phyloP scores from a whole-genome alignment of 495 filamentous ascomycete species.

The Umbilicaria muhlenbergii region DNA sequence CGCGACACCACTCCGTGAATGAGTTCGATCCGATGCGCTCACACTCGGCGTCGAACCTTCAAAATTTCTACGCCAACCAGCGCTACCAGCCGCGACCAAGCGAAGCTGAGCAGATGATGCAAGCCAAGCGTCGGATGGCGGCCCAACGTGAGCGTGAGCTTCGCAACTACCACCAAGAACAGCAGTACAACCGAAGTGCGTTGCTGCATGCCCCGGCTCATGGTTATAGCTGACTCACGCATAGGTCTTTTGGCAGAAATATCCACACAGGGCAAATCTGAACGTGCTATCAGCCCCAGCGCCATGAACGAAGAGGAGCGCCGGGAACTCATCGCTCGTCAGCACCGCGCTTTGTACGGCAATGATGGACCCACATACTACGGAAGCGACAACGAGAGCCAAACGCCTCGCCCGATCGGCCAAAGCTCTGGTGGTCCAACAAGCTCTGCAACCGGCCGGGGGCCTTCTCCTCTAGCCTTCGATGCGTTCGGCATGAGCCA shows the following conservation, averaged over 20 bases:
- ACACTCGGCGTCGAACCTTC: constrained; percentile 66
- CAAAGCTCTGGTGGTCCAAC: constrained; percentile 40
- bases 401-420: constrained; percentile 39
- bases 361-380: constrained; percentile 48
- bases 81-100: constrained; percentile 82
- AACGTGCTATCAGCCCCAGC: constrained; percentile 82
- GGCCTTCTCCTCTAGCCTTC: constrained; percentile 45
- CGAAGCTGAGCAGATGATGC: constrained; percentile 96
- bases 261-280: constrained; percentile 62
- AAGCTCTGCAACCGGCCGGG: constrained; percentile 31
- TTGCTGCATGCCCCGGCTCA: constrained; percentile 27
- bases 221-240: not conserved
- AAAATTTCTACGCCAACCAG: constrained; percentile 87
- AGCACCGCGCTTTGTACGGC: constrained; percentile 84
- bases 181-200: constrained; percentile 98
- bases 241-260: constrained; percentile 69
- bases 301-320: constrained; percentile 90
- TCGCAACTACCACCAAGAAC: constrained; percentile 99
- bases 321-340: constrained; percentile 87
- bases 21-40: constrained; percentile 67
- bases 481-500: constrained; percentile 43
- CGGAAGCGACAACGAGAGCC: constrained; percentile 41
- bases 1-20: constrained; percentile 71
- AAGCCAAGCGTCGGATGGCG: constrained; percentile 96
- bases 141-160: constrained; percentile 97